Percentiles rank a stretch among this genome's conserved stretches.
Conservation (phyloP, 306 rosid genomes). For the Quercus parvula region DNA sequence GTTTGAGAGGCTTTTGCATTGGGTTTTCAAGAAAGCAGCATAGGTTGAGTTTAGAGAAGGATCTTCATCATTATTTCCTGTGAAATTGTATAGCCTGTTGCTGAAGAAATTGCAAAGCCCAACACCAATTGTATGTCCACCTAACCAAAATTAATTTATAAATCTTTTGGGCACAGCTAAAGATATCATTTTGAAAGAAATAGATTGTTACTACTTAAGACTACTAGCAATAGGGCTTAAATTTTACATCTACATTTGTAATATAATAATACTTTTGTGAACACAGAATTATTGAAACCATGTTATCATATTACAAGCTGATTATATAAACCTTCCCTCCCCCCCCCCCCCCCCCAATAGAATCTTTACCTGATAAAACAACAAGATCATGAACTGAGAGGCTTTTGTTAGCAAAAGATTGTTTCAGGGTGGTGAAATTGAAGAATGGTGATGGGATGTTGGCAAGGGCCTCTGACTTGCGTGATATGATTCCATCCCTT, state of each 20-base stretch:
- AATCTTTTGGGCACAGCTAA: not conserved
- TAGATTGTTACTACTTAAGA: no score
- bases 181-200: no score
- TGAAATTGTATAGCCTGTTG: conserved; percentile 51
- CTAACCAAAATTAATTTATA: not conserved
- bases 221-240: no score
- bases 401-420: conserved; percentile 15
- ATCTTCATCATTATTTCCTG: conserved; percentile 56
- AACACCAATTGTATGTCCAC: conserved; percentile 40
- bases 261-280: no score
- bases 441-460: conserved; percentile 36
- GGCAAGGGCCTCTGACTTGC: conserved; percentile 18
- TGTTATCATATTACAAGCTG: no score
- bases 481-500: conserved; percentile 43
- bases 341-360: no score
- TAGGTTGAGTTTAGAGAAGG: conserved; percentile 42
- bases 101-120: conserved; percentile 22
- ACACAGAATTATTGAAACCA: no score
- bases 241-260: not conserved
- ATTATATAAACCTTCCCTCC: no score
- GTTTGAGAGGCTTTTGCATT: conserved; percentile 27
- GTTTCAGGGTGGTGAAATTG: conserved; percentile 27
- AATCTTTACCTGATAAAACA: conserved; percentile 30
- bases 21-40: conserved; percentile 22
- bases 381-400: conserved; percentile 31